Conservation (phyloP, 257 asterid species). For the Solanum clarkiae region DNA sequence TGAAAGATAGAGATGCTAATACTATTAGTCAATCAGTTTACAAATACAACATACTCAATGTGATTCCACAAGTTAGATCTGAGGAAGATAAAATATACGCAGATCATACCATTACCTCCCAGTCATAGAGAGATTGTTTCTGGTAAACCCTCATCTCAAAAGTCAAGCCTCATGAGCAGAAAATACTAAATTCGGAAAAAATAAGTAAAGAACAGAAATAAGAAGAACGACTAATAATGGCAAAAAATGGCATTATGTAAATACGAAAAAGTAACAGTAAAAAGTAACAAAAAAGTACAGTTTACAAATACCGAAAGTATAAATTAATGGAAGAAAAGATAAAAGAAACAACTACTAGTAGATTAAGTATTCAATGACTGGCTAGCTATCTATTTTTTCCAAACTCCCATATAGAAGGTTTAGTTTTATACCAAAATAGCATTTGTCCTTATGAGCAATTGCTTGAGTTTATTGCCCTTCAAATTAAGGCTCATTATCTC, state of each 20-base stretch:
- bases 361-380: background rate
- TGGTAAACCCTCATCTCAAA: no score
- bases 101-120: no score
- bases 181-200: no score
- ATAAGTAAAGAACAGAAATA: no score
- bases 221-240: no score
- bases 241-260: no score
- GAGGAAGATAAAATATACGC: no score
- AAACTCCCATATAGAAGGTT: background rate
- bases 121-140: no score
- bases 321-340: background rate
- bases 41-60: background rate
- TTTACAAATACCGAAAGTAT: background rate
- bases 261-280: no score
- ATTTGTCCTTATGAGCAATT: constrained; percentile 38
- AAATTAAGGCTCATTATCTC: constrained; percentile 53
- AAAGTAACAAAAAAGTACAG: no score
- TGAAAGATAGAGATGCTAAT: background rate
- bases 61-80: no score
- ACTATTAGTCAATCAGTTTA: background rate
- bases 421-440: constrained; percentile 43
- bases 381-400: background rate
- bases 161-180: no score
- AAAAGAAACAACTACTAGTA: background rate
- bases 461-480: constrained; percentile 28